Evolutionary conservation across 306 rosid species (phyloP).

Genomic region (Inga laurina): DNA sequence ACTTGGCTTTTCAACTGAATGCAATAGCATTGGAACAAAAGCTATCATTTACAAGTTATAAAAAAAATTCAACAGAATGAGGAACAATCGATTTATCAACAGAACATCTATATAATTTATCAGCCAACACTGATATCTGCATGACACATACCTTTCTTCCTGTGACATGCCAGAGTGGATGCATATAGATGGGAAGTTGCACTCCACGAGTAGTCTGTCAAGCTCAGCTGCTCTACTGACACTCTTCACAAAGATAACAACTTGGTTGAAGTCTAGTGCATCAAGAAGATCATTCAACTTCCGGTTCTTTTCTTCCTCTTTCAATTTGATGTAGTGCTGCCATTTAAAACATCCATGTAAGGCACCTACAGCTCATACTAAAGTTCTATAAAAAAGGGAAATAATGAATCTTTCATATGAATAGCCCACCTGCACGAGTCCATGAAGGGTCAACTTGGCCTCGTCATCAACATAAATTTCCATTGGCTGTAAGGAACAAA

Average conservation of each 20-base stretch:
- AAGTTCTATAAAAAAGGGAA: conserved; percentile 3
- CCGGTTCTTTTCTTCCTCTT: conserved; percentile 93
- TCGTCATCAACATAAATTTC: conserved; percentile 99
- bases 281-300: conserved; percentile 98
- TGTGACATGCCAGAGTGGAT: conserved; percentile 99
- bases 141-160: conserved; percentile 81
- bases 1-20: background rate
- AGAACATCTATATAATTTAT: background rate
- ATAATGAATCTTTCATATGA: background rate
- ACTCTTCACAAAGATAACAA: conserved; percentile 96
- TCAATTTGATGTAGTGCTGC: conserved; percentile 99
- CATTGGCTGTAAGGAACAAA: conserved; percentile 99
- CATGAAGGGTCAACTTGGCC: conserved; percentile 97
- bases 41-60: background rate
- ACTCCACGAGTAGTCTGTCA: conserved; percentile 93
- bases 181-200: conserved; percentile 97
- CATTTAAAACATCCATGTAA: conserved; percentile 33
- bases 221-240: conserved; percentile 97
- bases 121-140: background rate
- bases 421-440: conserved; percentile 85
- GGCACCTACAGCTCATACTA: background rate
- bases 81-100: background rate
- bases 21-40: background rate
- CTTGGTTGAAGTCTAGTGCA: conserved; percentile 96
- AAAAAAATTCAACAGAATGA: background rate